Conservation (phyloP, 2,329 filamentous ascomycete genomes). For the Shiraia bambusicola region DNA sequence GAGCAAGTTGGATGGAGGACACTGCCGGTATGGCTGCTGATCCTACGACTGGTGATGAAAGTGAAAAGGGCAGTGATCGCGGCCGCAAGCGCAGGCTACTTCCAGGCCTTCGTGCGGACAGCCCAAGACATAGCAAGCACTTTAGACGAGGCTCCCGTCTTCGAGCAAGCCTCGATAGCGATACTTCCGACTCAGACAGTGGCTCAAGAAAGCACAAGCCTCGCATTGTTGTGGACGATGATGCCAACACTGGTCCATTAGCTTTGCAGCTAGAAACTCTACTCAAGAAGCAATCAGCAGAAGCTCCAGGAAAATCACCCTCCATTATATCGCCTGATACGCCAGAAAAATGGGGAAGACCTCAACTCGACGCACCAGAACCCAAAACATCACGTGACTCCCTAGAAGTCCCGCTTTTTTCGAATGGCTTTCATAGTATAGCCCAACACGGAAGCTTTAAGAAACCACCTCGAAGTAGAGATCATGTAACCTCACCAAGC, state of each 20-base stretch:
- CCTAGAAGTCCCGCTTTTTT: conserved; percentile 22
- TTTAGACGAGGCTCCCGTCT: conserved; percentile 31
- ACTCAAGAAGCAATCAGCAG: conserved; percentile 47
- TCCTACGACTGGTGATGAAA: conserved; percentile 38
- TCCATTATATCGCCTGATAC: conserved; percentile 47
- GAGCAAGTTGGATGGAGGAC: conserved; percentile 38
- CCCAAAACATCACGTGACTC: conserved; percentile 23
- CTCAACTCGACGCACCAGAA: conserved; percentile 21
- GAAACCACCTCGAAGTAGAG: conserved; percentile 21
- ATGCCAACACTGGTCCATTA: conserved; percentile 51
- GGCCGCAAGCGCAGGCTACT: conserved; percentile 40
- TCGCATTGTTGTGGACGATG: conserved; percentile 49
- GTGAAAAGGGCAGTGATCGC: conserved; percentile 41
- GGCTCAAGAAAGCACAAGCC: conserved; percentile 54
- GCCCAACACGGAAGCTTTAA: conserved; percentile 24
- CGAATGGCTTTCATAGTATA: conserved; percentile 21
- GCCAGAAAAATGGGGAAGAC: conserved; percentile 43
- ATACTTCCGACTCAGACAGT: conserved; percentile 46
- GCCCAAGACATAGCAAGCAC: conserved; percentile 33
- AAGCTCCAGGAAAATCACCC: conserved; percentile 39
- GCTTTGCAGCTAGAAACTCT: conserved; percentile 48
- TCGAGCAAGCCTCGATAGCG: conserved; percentile 30
- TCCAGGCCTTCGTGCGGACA: conserved; percentile 37
- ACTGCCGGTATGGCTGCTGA: conserved; percentile 29
- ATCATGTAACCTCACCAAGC: conserved; percentile 16